A percentile compares a stretch with the other conserved stretches of the same genome.
These are phyloP conservation scores for Echites panduratus DNA, from an alignment of 257 asterid species.

Conservation along the genomic window DNA sequence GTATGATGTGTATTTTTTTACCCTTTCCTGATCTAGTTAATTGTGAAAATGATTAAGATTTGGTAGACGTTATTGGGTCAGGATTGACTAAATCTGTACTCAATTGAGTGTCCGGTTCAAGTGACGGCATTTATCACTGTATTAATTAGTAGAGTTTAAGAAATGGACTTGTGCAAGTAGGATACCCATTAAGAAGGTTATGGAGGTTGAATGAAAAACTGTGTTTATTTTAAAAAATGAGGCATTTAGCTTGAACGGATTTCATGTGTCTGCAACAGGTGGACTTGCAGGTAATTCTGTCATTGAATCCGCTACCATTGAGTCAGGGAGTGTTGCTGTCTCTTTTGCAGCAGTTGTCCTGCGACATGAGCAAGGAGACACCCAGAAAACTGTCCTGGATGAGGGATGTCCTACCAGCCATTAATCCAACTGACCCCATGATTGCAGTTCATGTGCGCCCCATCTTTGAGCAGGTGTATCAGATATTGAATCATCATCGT, in stretches of 20 bases:
- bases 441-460: conserved; percentile 76
- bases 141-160: neutral
- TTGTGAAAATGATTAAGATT: neutral
- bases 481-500: conserved; percentile 68
- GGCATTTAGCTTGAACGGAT: neutral
- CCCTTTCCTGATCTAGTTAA: neutral
- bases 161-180: neutral
- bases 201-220: neutral
- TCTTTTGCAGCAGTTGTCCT: conserved; percentile 82
- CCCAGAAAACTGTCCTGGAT: conserved; percentile 72
- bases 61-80: neutral
- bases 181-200: neutral
- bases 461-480: conserved; percentile 93
- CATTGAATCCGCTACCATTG: conserved; percentile 69
- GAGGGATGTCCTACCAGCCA: conserved; percentile 71
- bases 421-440: conserved; percentile 74
- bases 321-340: conserved; percentile 97
- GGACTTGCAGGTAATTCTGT: conserved; percentile 59
- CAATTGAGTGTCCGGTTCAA: neutral
- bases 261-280: conserved; percentile 34
- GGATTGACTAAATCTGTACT: neutral
- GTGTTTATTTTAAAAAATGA: neutral
- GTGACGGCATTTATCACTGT: neutral
- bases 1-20: conserved; percentile 31
- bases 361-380: conserved; percentile 66